Conservation (phyloP, 352 stramenopile genomes). For the Phytophthora parvispora region DNA sequence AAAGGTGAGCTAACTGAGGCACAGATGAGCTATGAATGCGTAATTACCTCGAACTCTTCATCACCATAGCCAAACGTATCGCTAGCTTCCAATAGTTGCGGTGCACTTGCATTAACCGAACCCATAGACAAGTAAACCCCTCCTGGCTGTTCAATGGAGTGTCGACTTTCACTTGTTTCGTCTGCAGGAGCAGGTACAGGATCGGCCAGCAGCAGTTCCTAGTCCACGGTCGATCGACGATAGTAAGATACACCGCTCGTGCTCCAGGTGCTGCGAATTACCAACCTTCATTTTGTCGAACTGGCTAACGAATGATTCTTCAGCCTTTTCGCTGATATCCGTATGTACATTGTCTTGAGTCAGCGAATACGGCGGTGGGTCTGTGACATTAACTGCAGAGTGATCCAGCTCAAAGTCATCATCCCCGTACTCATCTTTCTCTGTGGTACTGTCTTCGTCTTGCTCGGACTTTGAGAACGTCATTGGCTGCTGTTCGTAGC, state of each 20-base stretch:
- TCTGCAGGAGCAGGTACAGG: neutral
- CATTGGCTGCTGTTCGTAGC: constrained; percentile 46
- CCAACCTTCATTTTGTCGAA: constrained; percentile 55
- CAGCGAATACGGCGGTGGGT: constrained; percentile 1
- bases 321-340: neutral
- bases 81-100: constrained; percentile 15
- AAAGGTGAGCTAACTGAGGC: neutral
- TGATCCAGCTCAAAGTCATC: constrained; percentile 78
- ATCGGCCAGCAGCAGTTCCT: constrained; percentile 17
- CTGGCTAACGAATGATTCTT: constrained; percentile 39
- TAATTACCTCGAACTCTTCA: constrained; percentile 73
- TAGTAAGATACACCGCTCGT: neutral
- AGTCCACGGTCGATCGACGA: neutral
- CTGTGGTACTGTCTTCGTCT: constrained; percentile 26
- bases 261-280: neutral
- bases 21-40: neutral
- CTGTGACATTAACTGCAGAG: constrained; percentile 34
- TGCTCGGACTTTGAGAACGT: constrained; percentile 25
- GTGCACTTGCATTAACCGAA: neutral
- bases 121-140: neutral
- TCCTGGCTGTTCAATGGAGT: neutral
- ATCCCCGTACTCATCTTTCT: constrained; percentile 61
- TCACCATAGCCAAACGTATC: constrained; percentile 80
- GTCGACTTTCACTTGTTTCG: constrained; percentile 1
- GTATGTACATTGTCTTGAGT: constrained; percentile 2